Base-by-base conservation (phyloP, 176 grass and related monocot genomes). In the Avena sativa region DNA sequence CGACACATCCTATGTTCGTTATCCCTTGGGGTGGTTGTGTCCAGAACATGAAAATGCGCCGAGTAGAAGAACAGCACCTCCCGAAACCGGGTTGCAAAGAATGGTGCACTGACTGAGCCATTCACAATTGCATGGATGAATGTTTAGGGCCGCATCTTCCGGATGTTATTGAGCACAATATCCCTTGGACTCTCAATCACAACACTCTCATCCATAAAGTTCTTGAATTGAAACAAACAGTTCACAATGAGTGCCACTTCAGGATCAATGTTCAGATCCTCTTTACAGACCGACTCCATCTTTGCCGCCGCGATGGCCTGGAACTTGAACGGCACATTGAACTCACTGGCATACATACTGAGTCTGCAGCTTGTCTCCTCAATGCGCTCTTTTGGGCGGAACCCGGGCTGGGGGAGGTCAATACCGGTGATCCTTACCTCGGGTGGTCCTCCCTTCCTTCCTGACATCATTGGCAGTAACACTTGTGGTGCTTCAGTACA, bases 11-110 rank as follows among this genome's bases (percentile, higher is more conserved):
- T 40, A 4, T 40, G 38, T 40, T 40, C 6, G 5, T 40, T 40
- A 7, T 40, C 38, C 38, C 38, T 40, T 7, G 94, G 94, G 34
- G 90, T 87, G 68, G 90, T 96, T 58, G 91, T 52, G 8, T 96
- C 94, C 69, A 96, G 74, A 66, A 90, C 78, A 89, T 96, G 91
- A 32, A 96, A 96, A 64, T 92, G 12, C 8, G 94, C 94, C 0
- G 89, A 96, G 87, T 85, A 96, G 79, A 59, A 89, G 89, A 92
- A 96, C 50, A 96, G 56, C 56, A 89, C 94, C 79, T 96, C 94
- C 46, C 89, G 81, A 56, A 96, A 96, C 75, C 94, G 71, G 60
- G 94, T 93, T 72, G 88, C 89, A 17, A 96, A 96, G 88, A 93
- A 96, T 6, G 94, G 91, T n/a, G 94, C 94, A 68, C 89, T 90